These are phyloP conservation scores for Dictyostelium citrinum DNA, from an alignment of 78 protist genomes.

Conservation along the genomic window DNA sequence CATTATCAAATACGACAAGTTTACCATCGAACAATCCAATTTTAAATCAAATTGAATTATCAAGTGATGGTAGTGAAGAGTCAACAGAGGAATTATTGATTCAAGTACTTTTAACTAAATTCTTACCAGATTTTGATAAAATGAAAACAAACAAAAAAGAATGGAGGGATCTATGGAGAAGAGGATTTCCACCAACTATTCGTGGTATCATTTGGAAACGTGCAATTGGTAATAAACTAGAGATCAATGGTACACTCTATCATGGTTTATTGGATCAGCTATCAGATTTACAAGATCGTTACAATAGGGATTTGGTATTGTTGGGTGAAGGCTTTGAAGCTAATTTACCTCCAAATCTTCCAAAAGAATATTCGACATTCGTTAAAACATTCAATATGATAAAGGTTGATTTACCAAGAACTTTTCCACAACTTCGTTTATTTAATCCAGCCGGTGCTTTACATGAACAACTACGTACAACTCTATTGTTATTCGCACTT, in stretches of 20 bases:
- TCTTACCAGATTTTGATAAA: constrained; percentile 39
- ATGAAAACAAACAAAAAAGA: background rate
- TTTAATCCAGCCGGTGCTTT: constrained; percentile 50
- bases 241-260: background rate
- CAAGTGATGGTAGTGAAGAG: background rate
- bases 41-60: background rate
- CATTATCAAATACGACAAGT: background rate
- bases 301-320: background rate
- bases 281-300: background rate
- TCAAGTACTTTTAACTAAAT: background rate
- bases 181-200: constrained; percentile 10
- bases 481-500: constrained; percentile 60
- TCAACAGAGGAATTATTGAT: background rate
- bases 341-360: background rate
- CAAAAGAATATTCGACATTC: background rate
- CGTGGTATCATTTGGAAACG: constrained; percentile 30
- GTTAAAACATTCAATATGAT: constrained; percentile 27
- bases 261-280: background rate
- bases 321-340: background rate
- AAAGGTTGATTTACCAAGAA: constrained; percentile 83
- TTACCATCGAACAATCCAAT: background rate
- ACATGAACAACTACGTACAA: constrained; percentile 37
- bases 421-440: constrained; percentile 72
- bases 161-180: constrained; percentile 40
- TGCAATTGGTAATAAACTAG: constrained; percentile 39